Evolutionary conservation across 202 grass and related monocot genomes (phyloP).

Genomic region (Setaria viridis): DNA sequence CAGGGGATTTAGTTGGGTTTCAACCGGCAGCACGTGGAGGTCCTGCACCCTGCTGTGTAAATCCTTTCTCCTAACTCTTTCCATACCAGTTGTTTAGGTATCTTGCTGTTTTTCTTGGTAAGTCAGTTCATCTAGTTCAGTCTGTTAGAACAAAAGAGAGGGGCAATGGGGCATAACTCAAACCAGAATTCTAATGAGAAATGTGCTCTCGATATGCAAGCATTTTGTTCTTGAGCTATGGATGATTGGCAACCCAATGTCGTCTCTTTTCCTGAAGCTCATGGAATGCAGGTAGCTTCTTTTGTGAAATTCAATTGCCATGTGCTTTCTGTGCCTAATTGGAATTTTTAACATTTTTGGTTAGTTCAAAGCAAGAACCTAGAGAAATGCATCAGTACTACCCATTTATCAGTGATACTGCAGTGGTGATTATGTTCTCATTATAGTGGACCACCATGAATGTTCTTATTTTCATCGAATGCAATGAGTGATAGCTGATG

Average conservation of each 20-base stretch:
- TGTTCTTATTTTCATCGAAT: not conserved
- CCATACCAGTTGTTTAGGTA: constrained; percentile 52
- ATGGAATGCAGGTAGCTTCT: constrained; percentile 22
- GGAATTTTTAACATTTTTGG: not conserved
- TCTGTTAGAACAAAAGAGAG: constrained; percentile 42
- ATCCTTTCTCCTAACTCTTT: constrained; percentile 61
- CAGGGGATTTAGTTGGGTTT: constrained; percentile 46
- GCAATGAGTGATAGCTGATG: not conserved
- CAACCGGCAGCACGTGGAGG: constrained; percentile 20
- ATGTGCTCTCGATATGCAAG: constrained; percentile 46
- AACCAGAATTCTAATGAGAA: constrained; percentile 36
- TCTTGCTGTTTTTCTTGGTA: constrained; percentile 46
- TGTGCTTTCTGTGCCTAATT: not conserved
- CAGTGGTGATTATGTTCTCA: constrained; percentile 17
- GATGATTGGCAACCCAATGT: constrained; percentile 36
- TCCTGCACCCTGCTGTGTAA: constrained; percentile 50
- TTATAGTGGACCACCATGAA: not conserved
- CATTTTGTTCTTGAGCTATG: constrained; percentile 43
- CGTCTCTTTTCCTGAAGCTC: not conserved
- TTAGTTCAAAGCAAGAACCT: not conserved
- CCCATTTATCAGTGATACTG: not conserved
- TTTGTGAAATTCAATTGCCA: not conserved
- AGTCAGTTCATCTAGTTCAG: constrained; percentile 58
- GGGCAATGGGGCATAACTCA: not conserved
- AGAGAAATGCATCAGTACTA: constrained; percentile 4